Conservation (phyloP, 2,329 filamentous ascomycete genomes). For the Botrytis byssoidea region DNA sequence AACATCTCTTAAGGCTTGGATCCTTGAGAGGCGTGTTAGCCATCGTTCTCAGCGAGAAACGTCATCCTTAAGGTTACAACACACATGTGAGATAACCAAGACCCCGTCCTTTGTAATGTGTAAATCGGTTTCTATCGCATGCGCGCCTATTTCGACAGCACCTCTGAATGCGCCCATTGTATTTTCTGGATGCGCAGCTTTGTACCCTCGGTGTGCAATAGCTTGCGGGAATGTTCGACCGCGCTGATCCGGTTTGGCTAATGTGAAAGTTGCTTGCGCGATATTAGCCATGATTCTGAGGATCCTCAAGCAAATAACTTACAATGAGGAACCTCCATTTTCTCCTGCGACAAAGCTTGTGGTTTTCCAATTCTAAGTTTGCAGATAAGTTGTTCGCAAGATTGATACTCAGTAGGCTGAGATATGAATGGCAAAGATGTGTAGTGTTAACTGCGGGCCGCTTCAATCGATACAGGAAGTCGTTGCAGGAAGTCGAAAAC, state of each 20-base stretch:
- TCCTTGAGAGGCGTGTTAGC: constrained; percentile 52
- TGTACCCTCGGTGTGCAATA: constrained; percentile 79
- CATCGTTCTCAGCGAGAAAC: neutral
- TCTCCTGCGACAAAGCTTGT: constrained; percentile 19
- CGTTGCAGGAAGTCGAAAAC: constrained; percentile 3
- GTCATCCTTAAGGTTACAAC: constrained; percentile 25
- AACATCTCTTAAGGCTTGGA: constrained; percentile 74
- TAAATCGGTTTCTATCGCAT: constrained; percentile 86
- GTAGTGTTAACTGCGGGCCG: neutral
- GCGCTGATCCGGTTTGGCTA: constrained; percentile 27
- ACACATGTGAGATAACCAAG: constrained; percentile 78
- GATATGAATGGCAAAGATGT: neutral
- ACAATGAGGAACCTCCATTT: constrained; percentile 21
- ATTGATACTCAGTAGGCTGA: neutral
- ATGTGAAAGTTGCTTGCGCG: constrained; percentile 33
- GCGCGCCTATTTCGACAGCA: constrained; percentile 70
- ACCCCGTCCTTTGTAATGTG: constrained; percentile 80
- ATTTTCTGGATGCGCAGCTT: constrained; percentile 79
- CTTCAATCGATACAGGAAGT: neutral
- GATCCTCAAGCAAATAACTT: neutral
- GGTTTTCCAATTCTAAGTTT: constrained; percentile 13
- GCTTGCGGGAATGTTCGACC: constrained; percentile 55
- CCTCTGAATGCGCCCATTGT: constrained; percentile 74
- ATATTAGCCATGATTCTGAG: constrained; percentile 12
- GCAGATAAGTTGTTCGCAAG: neutral